These are phyloP conservation scores for Lasiosphaeria miniovina DNA, from an alignment of 495 filamentous ascomycete species.

Conservation along the genomic window DNA sequence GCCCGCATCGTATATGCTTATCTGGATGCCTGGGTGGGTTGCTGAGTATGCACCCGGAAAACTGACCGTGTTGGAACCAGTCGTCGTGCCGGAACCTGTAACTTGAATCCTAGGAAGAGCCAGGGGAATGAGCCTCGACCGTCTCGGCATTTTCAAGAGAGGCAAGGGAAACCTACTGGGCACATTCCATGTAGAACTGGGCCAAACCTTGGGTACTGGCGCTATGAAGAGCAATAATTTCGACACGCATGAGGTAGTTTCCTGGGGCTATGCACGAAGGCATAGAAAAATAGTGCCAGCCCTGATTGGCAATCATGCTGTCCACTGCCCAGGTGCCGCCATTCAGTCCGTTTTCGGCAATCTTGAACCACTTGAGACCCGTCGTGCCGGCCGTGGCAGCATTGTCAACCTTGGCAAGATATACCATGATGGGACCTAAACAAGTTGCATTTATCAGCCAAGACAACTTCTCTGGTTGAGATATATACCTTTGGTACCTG, in stretches of 20 bases:
- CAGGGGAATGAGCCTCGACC: no score
- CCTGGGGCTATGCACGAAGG: constrained; percentile 46
- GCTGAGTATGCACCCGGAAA: constrained; percentile 49
- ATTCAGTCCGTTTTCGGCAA: constrained; percentile 48
- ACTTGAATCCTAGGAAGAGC: constrained; percentile 24
- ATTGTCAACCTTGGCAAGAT: constrained; percentile 53
- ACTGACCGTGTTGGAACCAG: constrained; percentile 33
- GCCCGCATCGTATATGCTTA: constrained; percentile 44
- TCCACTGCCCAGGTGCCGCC: constrained; percentile 50
- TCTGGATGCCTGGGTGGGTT: constrained; percentile 47
- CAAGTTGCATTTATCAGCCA: constrained; percentile 46
- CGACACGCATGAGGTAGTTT: constrained; percentile 52
- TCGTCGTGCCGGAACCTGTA: constrained; percentile 34
- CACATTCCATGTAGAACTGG: constrained; percentile 53
- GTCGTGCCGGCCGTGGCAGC: constrained; percentile 44
- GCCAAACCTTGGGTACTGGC: constrained; percentile 36
- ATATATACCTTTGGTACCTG: constrained; percentile 30
- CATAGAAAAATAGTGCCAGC: constrained; percentile 46
- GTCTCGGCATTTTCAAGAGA: neutral
- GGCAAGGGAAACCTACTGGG: constrained; percentile 32
- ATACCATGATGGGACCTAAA: constrained; percentile 49
- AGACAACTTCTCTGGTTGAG: constrained; percentile 20
- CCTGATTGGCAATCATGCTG: constrained; percentile 51
- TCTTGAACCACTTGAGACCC: constrained; percentile 53
- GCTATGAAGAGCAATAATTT: constrained; percentile 49